A percentile compares a stretch with the other conserved stretches of the same genome.
Evolutionary conservation across 2,329 filamentous ascomycete genomes (phyloP).

Genomic region (Fusarium sp.): DNA sequence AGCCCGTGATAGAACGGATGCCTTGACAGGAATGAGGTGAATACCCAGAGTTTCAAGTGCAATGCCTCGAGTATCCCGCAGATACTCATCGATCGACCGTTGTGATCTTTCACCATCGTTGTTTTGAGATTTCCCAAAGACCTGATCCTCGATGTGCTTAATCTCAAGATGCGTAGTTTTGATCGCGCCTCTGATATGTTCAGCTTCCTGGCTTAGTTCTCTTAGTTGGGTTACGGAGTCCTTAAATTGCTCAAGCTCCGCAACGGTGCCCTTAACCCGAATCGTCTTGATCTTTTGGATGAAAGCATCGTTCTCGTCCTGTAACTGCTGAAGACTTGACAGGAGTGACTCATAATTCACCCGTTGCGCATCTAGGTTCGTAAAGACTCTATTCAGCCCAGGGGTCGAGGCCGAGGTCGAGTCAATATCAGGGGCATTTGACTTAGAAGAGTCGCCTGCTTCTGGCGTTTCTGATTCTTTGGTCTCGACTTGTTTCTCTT

Average conservation of each 20-base stretch:
- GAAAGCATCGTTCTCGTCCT: slow-evolving; percentile 50
- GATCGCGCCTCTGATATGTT: slow-evolving; percentile 54
- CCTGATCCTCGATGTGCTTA: slow-evolving; percentile 50
- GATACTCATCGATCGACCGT: slow-evolving; percentile 63
- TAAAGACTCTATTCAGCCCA: slow-evolving; percentile 17
- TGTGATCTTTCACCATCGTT: slow-evolving; percentile 35
- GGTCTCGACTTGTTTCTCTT: slow-evolving; percentile 11
- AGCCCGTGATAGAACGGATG: slow-evolving; percentile 67
- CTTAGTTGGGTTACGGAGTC: slow-evolving; percentile 48
- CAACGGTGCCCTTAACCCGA: slow-evolving; percentile 39
- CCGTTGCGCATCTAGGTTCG: slow-evolving; percentile 50
- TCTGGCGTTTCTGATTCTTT: slow-evolving; percentile 10
- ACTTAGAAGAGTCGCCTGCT: not conserved
- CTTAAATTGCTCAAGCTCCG: slow-evolving; percentile 47
- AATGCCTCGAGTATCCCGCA: slow-evolving; percentile 70
- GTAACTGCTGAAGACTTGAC: slow-evolving; percentile 52
- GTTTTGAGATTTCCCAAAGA: slow-evolving; percentile 36
- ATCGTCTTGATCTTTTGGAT: slow-evolving; percentile 51
- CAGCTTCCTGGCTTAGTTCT: slow-evolving; percentile 51
- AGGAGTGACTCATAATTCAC: slow-evolving; percentile 53
- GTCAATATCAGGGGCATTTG: not conserved
- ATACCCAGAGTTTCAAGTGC: slow-evolving; percentile 67
- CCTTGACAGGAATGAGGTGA: slow-evolving; percentile 71
- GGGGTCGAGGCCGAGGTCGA: not conserved
- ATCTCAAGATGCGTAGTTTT: slow-evolving; percentile 56